Evolutionary conservation across 306 rosid species (phyloP), one percentile per base, ranked within the genome.

Genomic region (Castanea sativa): DNA sequence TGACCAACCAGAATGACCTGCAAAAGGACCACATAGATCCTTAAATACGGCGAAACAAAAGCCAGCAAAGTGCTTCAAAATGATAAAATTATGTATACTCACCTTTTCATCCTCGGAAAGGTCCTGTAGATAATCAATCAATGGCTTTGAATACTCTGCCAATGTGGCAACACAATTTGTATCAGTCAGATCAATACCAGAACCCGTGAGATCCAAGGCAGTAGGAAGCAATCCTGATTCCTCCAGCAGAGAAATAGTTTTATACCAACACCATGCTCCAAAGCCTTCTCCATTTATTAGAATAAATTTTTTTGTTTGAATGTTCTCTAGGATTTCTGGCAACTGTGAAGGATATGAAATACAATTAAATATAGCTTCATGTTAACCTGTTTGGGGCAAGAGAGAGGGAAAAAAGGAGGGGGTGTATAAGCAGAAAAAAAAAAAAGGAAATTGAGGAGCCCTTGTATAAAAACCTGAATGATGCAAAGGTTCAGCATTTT

Each of bases 241-340:
- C 86, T 95, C 98, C 58, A 95, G 91, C 67, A 86, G 85, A 69
- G 96, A 87, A 75, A 95, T 87, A 23, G 96, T 92, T 84, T 93
- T 95, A 85, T 95, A 95, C 98, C 99, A 95, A 83, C 98, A 95
- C 99, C 99, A 95, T 56, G 99, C 98, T 78, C 99, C 99, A 81
- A 92, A 95, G 57, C 99, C 99, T 88, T 91, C 98, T 63, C 99
- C 99, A 21, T 95, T 97, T 79, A 95, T 77, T 63, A 95, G 86
- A 69, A 95, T 74, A 80, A 95, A 69, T 73, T 91, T 95, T 81
- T 91, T 95, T 43, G 80, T 82, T 63, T 82, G 88, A 52, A 92
- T 70, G 75, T 84, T 91, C 78, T 86, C 97, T 83, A 90, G 91
- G 79, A 64, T 10, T 29, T 88, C 92, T 8, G 87, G 87, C 76